Conservation (phyloP, 805 yeast genomes). For the Wickerhamomyces rabaulensis region DNA sequence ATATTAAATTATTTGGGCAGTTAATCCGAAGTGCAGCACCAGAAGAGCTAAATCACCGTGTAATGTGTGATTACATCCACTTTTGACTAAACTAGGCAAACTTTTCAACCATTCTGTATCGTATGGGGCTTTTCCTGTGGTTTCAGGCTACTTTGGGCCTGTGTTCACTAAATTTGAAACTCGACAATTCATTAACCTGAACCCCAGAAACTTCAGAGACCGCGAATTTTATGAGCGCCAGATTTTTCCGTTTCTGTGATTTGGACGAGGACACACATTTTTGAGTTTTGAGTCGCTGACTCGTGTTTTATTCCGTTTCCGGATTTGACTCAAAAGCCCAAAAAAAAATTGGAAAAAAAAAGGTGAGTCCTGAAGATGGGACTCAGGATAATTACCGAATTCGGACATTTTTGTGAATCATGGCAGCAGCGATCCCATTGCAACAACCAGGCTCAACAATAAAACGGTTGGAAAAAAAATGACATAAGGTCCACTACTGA, state of each 20-base stretch:
- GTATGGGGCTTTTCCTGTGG: too few species aligned
- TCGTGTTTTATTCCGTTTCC: background rate
- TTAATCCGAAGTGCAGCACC: too few species aligned
- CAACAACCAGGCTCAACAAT: background rate
- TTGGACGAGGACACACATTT: background rate
- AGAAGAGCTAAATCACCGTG: too few species aligned
- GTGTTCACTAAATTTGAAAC: too few species aligned
- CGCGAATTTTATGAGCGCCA: too few species aligned
- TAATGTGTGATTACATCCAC: too few species aligned
- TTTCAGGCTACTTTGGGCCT: too few species aligned
- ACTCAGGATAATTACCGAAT: constrained; percentile 9
- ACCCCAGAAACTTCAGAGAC: too few species aligned
- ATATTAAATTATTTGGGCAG: too few species aligned
- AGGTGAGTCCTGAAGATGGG: constrained; percentile 7
- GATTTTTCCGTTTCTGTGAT: background rate
- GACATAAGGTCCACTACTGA: background rate
- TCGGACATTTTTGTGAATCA: constrained; percentile 7
- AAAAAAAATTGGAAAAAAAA: background rate
- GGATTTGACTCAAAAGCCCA: background rate
- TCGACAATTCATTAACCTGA: too few species aligned
- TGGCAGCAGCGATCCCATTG: background rate
- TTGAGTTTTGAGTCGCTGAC: background rate
- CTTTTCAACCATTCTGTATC: too few species aligned
- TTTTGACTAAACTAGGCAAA: too few species aligned
- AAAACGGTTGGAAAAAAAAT: background rate